phyloP scores from a whole-genome alignment of 2,329 filamentous ascomycete species.

The Macrophomina phaseolina region DNA sequence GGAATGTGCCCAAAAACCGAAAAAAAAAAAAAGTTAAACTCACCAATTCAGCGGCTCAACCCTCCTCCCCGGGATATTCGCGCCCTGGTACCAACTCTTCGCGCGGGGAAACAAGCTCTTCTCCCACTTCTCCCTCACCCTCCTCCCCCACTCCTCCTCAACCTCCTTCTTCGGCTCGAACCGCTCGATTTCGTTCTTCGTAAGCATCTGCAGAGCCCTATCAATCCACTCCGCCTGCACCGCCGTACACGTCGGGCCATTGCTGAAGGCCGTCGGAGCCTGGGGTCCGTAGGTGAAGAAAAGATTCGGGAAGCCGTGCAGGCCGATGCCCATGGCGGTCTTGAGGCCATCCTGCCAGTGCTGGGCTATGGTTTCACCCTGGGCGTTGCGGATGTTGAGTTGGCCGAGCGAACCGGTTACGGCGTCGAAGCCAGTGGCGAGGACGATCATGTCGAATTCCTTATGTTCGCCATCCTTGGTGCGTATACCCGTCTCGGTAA shows the following conservation, averaged over 20 bases:
- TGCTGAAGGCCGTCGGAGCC: constrained; percentile 54
- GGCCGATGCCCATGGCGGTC: constrained; percentile 32
- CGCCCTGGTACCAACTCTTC: constrained; percentile 44
- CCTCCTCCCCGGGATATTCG: constrained; percentile 50
- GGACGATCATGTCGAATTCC: constrained; percentile 60
- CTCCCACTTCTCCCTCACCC: constrained; percentile 34
- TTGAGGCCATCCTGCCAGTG: constrained; percentile 1
- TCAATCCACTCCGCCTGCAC: constrained; percentile 54
- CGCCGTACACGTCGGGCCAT: constrained; percentile 53
- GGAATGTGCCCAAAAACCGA: not conserved
- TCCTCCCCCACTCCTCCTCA: constrained; percentile 50
- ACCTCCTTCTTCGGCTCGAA: constrained; percentile 50
- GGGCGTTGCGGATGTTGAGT: not conserved
- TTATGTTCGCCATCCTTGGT: constrained; percentile 56
- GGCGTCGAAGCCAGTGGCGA: constrained; percentile 52
- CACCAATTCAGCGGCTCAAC: constrained; percentile 47
- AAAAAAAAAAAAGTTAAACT: constrained; percentile 34
- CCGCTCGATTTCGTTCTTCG: constrained; percentile 45
- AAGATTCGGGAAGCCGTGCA: constrained; percentile 40
- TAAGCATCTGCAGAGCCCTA: constrained; percentile 47
- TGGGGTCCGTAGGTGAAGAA: constrained; percentile 55
- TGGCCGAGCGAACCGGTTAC: constrained; percentile 37
- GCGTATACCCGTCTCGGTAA: constrained; percentile 57
- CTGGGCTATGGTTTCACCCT: not conserved
- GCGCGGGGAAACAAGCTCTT: constrained; percentile 38